Evolutionary conservation across 1,284 basidiomycete genomes (phyloP).

Genomic region (Xanthoconium separans): DNA sequence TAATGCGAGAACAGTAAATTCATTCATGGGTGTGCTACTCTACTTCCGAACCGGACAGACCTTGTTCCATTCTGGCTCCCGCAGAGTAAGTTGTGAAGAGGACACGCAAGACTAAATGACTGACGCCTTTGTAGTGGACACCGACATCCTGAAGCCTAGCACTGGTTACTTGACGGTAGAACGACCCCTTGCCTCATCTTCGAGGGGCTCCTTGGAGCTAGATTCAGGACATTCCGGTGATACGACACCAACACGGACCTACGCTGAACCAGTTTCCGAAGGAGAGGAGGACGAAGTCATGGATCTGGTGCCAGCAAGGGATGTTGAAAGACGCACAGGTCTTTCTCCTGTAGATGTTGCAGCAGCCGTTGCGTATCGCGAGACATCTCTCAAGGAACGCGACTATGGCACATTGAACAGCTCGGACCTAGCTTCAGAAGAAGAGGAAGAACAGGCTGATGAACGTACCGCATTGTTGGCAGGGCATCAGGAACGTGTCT

Average conservation of each 20-base stretch:
- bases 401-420: constrained; percentile 6
- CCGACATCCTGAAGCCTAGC: constrained; percentile 88
- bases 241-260: constrained; percentile 51
- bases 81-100: constrained; percentile 63
- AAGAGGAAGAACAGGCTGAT: constrained; percentile 36
- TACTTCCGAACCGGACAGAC: constrained; percentile 92
- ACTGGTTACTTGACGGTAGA: constrained; percentile 77
- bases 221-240: constrained; percentile 43
- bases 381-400: constrained; percentile 69
- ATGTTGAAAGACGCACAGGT: constrained; percentile 80
- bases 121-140: constrained; percentile 67
- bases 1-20: constrained; percentile 68
- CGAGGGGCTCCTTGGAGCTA: constrained; percentile 45
- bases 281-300: constrained; percentile 85
- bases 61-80: constrained; percentile 99
- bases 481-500: constrained; percentile 19
- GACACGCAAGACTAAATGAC: neutral
- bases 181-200: constrained; percentile 55
- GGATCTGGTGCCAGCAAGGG: constrained; percentile 63
- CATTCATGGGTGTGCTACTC: constrained; percentile 95
- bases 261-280: constrained; percentile 87
- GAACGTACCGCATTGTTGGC: constrained; percentile 45
- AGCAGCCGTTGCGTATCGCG: constrained; percentile 81
- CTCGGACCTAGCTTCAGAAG: constrained; percentile 18
- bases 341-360: constrained; percentile 68